phyloP scores from a whole-genome alignment of 495 filamentous ascomycete genomes.

The Penicillium coprophilum region DNA sequence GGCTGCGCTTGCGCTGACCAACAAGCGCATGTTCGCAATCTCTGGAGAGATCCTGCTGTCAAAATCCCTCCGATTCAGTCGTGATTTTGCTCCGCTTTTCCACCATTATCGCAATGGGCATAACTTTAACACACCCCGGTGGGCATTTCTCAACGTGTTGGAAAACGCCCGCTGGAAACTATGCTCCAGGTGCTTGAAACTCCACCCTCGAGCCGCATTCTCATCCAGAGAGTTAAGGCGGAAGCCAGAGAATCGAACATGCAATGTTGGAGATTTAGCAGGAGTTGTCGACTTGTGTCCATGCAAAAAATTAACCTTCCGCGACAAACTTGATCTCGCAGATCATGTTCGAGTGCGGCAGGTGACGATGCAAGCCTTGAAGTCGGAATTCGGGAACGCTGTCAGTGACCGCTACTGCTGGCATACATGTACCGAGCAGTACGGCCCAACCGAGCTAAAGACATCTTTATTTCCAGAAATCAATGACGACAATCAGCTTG shows the following conservation, averaged over 20 bases:
- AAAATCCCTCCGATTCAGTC: conserved; percentile 42
- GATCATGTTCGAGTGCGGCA: conserved; percentile 37
- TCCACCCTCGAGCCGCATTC: conserved; percentile 43
- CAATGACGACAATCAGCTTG: conserved; percentile 34
- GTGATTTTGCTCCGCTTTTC: conserved; percentile 48
- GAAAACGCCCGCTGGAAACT: conserved; percentile 43
- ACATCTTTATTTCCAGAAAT: conserved; percentile 42
- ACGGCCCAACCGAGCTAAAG: conserved; percentile 41
- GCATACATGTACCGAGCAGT: conserved; percentile 47
- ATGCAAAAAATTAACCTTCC: conserved; percentile 50
- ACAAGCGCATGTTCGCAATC: conserved; percentile 44
- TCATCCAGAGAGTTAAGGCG: conserved; percentile 37
- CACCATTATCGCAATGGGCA: conserved; percentile 46
- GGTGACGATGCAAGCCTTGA: conserved; percentile 30
- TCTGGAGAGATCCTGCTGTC: conserved; percentile 36
- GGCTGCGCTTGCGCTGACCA: conserved; percentile 45
- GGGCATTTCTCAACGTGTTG: conserved; percentile 43
- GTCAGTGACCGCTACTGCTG: conserved; percentile 41
- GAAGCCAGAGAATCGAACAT: conserved; percentile 38
- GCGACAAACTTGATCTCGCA: conserved; percentile 41
- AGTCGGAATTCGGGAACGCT: conserved; percentile 32
- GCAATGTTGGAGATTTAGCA: conserved; percentile 42
- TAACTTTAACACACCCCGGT: conserved; percentile 42
- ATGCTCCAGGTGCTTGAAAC: conserved; percentile 47
- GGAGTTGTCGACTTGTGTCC: conserved; percentile 49